These are phyloP conservation scores for Arctium minus DNA, from an alignment of 129 eudicot species.

Conservation along the genomic window DNA sequence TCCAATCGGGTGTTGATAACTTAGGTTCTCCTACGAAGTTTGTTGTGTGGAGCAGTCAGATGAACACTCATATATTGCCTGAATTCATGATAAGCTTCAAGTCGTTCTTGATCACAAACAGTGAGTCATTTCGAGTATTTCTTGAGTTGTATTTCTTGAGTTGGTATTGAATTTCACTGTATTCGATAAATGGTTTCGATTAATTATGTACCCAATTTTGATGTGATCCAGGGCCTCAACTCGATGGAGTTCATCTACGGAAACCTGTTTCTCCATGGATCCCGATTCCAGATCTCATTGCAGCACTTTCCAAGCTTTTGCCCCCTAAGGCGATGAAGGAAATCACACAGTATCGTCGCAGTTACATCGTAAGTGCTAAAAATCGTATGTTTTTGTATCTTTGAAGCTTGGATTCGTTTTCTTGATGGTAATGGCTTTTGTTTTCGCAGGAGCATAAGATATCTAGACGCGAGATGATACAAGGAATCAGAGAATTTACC, in stretches of 20 bases:
- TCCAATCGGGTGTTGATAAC: slow-evolving; percentile 62
- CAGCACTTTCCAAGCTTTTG: slow-evolving; percentile 52
- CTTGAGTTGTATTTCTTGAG: neutral
- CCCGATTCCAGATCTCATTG: slow-evolving; percentile 62
- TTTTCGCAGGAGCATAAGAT: slow-evolving; percentile 48
- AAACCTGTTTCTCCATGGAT: slow-evolving; percentile 75
- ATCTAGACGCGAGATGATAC: slow-evolving; percentile 47
- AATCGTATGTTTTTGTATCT: neutral
- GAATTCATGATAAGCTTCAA: slow-evolving; percentile 62
- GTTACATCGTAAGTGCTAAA: slow-evolving; percentile 38
- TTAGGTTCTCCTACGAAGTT: slow-evolving; percentile 43
- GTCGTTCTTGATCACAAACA: slow-evolving; percentile 12
- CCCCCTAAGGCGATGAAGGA: slow-evolving; percentile 38
- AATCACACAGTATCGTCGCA: slow-evolving; percentile 47
- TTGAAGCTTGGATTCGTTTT: neutral
- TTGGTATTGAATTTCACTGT: neutral
- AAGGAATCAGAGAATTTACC: slow-evolving; percentile 33
- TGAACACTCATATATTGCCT: slow-evolving; percentile 71
- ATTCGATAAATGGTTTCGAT: neutral
- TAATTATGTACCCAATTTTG: neutral
- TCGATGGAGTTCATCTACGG: slow-evolving; percentile 8
- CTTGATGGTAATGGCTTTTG: neutral
- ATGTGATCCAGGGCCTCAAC: slow-evolving; percentile 22
- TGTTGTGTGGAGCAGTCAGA: slow-evolving; percentile 55
- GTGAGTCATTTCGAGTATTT: slow-evolving; percentile 23